Evolutionary conservation across 805 yeast genomes (phyloP).

Genomic region (Candida golubevii): DNA sequence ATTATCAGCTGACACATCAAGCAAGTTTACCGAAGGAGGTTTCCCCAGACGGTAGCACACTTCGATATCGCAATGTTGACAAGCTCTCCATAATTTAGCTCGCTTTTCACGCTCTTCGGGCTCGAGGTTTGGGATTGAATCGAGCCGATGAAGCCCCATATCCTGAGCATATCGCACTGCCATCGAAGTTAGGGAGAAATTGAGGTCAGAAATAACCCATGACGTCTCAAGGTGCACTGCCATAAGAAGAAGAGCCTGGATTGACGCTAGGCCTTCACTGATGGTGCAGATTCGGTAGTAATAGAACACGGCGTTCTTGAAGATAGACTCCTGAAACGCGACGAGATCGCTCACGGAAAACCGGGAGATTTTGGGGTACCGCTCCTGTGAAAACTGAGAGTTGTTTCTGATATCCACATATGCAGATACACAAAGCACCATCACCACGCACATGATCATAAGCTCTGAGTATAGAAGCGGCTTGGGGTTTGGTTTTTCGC

Average conservation of each 20-base stretch:
- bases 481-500: conserved; percentile 4
- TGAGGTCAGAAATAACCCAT: conserved; percentile 37
- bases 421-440: conserved; percentile 24
- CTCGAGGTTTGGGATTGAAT: conserved; percentile 34
- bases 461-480: conserved; percentile 28
- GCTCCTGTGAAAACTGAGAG: not conserved
- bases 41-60: conserved; percentile 44
- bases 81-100: conserved; percentile 45
- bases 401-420: conserved; percentile 17
- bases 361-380: conserved; percentile 1
- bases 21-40: conserved; percentile 42
- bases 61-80: conserved; percentile 45
- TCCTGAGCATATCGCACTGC: conserved; percentile 54
- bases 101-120: conserved; percentile 35
- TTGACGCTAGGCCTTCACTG: conserved; percentile 48
- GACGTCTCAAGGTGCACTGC: conserved; percentile 28
- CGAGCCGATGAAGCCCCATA: conserved; percentile 52
- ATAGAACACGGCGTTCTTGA: conserved; percentile 27
- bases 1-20: conserved; percentile 24
- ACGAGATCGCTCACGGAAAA: conserved; percentile 7
- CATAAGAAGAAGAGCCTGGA: conserved; percentile 50
- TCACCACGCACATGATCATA: conserved; percentile 28
- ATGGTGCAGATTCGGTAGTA: conserved; percentile 47
- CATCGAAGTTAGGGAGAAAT: conserved; percentile 38
- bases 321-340: conserved; percentile 12